Conservation (phyloP, 805 yeast genomes). For the Starmerella asiatica region DNA sequence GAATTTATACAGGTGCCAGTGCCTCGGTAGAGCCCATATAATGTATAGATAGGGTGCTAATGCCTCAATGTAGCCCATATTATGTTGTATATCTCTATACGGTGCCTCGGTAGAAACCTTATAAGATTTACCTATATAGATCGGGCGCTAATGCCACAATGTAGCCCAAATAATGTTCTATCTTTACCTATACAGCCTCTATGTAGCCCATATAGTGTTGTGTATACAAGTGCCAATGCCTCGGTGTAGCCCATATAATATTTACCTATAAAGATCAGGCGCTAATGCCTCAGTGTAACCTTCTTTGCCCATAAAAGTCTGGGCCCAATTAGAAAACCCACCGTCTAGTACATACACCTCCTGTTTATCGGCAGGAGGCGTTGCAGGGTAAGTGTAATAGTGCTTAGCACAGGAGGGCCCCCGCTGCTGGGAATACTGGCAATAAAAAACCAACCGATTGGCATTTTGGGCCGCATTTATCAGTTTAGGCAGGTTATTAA, state of each 20-base stretch:
- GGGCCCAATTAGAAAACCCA: constrained; percentile 80
- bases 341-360: constrained; percentile 63
- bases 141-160: too few relatives aligned
- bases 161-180: too few relatives aligned
- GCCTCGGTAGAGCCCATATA: too few relatives aligned
- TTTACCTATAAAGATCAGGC: constrained; percentile 27
- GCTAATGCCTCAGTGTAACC: constrained; percentile 43
- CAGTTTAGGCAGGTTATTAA: constrained; percentile 30
- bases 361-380: constrained; percentile 20
- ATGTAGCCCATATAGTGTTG: not conserved
- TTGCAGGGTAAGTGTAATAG: not conserved
- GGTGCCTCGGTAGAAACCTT: not conserved
- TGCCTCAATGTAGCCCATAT: not conserved
- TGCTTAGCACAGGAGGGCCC: constrained; percentile 73
- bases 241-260: not conserved
- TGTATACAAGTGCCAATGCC: not conserved
- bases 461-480: constrained; percentile 27
- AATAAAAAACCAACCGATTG: constrained; percentile 66
- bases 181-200: not conserved
- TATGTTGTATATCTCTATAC: not conserved
- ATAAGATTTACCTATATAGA: constrained; percentile 19
- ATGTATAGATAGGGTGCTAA: not conserved
- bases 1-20: too few relatives aligned
- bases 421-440: constrained; percentile 79
- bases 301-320: constrained; percentile 51